Conservation (phyloP, 306 rosid species). For the Ormosia emarginata region DNA sequence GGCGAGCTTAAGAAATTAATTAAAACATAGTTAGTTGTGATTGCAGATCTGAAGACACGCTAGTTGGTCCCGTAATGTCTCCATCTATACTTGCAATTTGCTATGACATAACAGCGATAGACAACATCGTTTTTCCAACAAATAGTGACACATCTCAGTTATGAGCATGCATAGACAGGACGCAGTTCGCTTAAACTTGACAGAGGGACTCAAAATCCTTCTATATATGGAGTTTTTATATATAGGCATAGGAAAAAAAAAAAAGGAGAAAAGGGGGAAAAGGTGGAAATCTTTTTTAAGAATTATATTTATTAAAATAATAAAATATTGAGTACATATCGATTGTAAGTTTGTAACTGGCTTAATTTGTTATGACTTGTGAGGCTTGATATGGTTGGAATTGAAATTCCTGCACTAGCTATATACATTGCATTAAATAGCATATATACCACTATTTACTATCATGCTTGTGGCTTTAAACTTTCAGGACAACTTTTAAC, state of each 20-base stretch:
- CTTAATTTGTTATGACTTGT: background rate
- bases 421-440: background rate
- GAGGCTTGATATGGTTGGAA: background rate
- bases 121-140: background rate
- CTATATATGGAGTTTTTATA: background rate
- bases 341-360: background rate
- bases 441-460: background rate
- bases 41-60: conserved; percentile 5
- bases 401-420: background rate
- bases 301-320: background rate
- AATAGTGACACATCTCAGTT: background rate
- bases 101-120: conserved; percentile 16
- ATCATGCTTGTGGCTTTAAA: background rate
- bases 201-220: background rate
- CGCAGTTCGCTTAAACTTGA: background rate
- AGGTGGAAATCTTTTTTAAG: background rate
- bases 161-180: background rate
- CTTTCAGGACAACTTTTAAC: background rate
- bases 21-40: background rate
- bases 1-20: background rate
- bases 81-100: conserved; percentile 22
- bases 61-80: conserved; percentile 15
- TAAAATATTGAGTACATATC: background rate
- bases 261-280: background rate
- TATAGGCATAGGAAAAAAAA: background rate